Evolutionary conservation across 768 basidiomycete species (phyloP), one percentile per base, ranked within the genome.

Genomic region (Leccinum subtestaceum): DNA sequence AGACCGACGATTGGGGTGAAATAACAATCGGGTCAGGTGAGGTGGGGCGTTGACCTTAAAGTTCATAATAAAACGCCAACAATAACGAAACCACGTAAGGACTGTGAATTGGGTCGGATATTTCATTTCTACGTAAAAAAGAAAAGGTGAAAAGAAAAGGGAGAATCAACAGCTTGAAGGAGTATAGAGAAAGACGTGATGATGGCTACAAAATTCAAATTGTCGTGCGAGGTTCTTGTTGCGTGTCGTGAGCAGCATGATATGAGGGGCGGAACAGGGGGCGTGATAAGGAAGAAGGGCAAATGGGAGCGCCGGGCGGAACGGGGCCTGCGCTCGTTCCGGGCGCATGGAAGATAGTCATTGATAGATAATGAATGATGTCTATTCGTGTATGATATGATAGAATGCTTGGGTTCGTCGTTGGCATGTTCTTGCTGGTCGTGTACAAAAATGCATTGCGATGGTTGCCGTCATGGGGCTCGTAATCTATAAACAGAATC

Each of bases 401-500:
- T 61, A 69, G 56, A 60, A 59, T 63, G 61, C 64, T 53, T 68
- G 63, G 21, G 48, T 40, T 34, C 40, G 40, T 68, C 67, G 65
- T 68, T 34, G 58, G 51, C 59, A 60, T 69, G 40, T n/a, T 43
- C 40, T 43, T 43, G 40, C 40, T 43, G 40, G 9, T 61, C 67
- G 58, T 68, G 63, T 70, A 59, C 53, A n/a, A 19, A 43, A 67
- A 67, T 65, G 67, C 67, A 67, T 67, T 64, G 67, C 58, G 65
- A n/a, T 9, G 40, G 40, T n/a, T 67, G 63, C 62, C 58, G 67
- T 69, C 51, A 59, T 43, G 40, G n/a, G 23, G 46, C 36, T 66
- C 67, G 58, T 68, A 43, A 64, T 69, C 67, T 69, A 63, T 29
- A 48, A 52, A 55, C 38, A 43, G 58, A 21, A 32, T 40, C 46